Percentiles rank a stretch among this genome's conserved stretches.
phyloP scores from a whole-genome alignment of 129 eudicot genomes.

The Flaveria robusta region DNA sequence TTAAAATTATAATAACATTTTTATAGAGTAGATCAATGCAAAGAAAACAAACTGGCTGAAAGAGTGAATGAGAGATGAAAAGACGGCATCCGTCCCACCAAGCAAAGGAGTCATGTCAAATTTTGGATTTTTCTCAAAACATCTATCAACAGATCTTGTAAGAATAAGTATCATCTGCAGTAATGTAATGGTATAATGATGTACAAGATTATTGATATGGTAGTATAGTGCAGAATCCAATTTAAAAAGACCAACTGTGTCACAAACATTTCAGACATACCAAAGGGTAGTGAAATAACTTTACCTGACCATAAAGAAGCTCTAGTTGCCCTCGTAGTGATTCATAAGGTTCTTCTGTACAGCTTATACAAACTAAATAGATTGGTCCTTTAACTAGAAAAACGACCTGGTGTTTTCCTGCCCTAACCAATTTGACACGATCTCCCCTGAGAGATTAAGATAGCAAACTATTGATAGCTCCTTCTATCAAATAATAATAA shows the following conservation, averaged over 20 bases:
- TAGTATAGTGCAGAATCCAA: background rate
- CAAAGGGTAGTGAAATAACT: background rate
- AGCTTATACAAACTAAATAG: conserved; percentile 95
- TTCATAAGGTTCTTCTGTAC: conserved; percentile 95
- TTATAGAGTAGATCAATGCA: background rate
- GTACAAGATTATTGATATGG: background rate
- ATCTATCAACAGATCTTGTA: conserved; percentile 88
- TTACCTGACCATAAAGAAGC: conserved; percentile 92
- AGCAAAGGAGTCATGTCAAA: conserved; percentile 99
- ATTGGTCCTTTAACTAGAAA: conserved; percentile 98
- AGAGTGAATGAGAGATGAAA: conserved; percentile 93
- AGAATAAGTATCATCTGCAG: conserved; percentile 96
- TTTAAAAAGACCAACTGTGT: background rate
- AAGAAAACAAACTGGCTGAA: conserved; percentile 72
- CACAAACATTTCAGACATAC: conserved; percentile 6
- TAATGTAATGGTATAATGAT: conserved; percentile 3
- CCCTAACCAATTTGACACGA: conserved; percentile 77
- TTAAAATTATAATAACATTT: background rate
- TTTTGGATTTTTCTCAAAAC: conserved; percentile 93
- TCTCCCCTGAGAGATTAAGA: conserved; percentile 73
- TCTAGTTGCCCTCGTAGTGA: conserved; percentile 86
- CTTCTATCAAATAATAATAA: background rate
- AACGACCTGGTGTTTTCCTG: conserved; percentile 98
- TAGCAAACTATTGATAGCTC: conserved; percentile 28
- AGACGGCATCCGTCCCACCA: conserved; percentile 92